A percentile compares a stretch with the other conserved stretches of the same genome.
These are phyloP conservation scores for Eimeria sp. DNA, from an alignment of 169 alveolate species.

Conservation along the genomic window DNA sequence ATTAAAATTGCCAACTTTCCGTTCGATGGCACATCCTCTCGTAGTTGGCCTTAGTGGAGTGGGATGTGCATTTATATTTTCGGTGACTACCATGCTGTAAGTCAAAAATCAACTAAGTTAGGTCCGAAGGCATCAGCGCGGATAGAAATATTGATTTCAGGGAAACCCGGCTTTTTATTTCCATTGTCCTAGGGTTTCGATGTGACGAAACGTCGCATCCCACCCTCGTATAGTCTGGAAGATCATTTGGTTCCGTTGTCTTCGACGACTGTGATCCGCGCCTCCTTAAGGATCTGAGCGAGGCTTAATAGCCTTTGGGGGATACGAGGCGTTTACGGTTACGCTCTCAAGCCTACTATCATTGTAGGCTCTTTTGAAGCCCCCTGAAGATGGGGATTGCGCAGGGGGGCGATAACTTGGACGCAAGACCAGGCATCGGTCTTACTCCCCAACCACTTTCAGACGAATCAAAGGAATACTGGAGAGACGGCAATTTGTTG, in stretches of 20 bases:
- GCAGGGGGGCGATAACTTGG: background rate
- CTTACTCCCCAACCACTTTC: background rate
- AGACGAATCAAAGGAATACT: background rate
- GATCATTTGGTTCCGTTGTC: background rate
- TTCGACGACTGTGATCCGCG: background rate
- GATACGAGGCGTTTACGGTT: background rate
- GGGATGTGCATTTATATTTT: background rate
- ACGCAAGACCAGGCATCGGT: background rate
- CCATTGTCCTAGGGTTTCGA: background rate
- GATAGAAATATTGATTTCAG: background rate
- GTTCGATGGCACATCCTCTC: background rate
- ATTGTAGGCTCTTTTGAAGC: background rate
- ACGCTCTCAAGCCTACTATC: background rate
- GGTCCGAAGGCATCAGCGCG: background rate
- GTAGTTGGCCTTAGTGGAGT: background rate
- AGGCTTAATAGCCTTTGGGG: background rate
- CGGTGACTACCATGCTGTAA: background rate
- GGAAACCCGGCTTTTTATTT: background rate
- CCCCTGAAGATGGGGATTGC: background rate
- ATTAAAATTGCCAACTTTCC: background rate
- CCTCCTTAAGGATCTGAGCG: background rate
- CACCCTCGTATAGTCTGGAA: background rate
- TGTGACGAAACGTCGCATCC: background rate
- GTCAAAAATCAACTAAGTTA: background rate
- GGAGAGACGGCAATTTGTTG: background rate